Percentiles rank a stretch among this genome's conserved stretches.
phyloP scores from a whole-genome alignment of 441 rosid species.

The Pelargonium fulgidum region DNA sequence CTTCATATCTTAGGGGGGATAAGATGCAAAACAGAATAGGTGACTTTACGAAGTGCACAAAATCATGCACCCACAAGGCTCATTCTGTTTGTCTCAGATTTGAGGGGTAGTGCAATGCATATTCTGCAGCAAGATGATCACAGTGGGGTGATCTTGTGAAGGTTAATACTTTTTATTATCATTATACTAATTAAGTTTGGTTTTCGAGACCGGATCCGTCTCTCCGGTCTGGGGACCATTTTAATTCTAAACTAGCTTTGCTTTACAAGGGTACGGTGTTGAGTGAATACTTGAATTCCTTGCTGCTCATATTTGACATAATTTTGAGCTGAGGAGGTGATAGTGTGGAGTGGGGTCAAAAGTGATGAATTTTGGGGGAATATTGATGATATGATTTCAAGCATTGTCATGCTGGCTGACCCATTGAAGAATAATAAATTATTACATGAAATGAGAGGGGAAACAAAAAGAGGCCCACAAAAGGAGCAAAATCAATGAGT shows the following conservation, averaged over 20 bases:
- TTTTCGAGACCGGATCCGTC: too few species aligned
- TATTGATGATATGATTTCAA: constrained; percentile 1
- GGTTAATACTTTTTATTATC: neutral
- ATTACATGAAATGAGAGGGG: neutral
- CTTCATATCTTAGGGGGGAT: constrained; percentile 11
- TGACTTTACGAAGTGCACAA: constrained; percentile 11
- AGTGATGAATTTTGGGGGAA: neutral
- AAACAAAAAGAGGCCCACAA: constrained; percentile 7
- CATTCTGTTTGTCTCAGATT: neutral
- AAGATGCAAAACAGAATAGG: constrained; percentile 3
- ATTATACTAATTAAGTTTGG: neutral
- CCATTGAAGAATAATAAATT: neutral
- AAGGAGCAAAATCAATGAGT: constrained; percentile 1
- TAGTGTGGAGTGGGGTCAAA: neutral
- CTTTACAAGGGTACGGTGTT: too few species aligned
- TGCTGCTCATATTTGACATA: neutral
- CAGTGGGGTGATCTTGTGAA: neutral
- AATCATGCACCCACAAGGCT: neutral
- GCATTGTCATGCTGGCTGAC: neutral
- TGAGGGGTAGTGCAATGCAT: neutral
- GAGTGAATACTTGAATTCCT: too few species aligned
- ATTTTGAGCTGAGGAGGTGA: neutral
- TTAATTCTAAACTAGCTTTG: too few species aligned
- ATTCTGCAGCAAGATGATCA: neutral
- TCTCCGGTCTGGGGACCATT: too few species aligned